Conservation (phyloP, 768 basidiomycete genomes). For the Pilatotrama ljubarskyi region DNA sequence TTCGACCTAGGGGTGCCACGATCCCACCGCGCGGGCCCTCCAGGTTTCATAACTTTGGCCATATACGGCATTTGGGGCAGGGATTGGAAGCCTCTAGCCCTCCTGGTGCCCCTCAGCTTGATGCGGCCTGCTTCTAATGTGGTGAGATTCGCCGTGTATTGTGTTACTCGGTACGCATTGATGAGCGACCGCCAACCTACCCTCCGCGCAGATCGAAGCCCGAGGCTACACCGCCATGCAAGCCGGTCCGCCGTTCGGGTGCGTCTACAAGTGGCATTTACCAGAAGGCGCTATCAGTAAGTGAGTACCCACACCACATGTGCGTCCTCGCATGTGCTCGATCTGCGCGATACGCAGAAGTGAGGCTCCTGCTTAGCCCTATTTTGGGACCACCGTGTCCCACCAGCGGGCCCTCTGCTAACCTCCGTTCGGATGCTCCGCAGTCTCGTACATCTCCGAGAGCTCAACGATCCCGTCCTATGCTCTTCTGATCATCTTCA, state of each 20-base stretch:
- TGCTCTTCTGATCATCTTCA: conserved; percentile 6
- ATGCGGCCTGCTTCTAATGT: background rate
- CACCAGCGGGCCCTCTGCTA: background rate
- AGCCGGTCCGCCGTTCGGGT: conserved; percentile 18
- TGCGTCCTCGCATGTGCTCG: background rate
- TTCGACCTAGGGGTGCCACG: no score
- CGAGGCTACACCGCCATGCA: conserved; percentile 3
- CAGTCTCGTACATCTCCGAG: background rate
- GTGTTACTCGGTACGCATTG: background rate
- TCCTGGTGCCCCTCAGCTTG: conserved; percentile 9
- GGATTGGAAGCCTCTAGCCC: conserved; percentile 16
- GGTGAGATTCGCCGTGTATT: background rate
- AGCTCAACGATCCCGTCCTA: conserved; percentile 1
- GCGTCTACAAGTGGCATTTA: background rate
- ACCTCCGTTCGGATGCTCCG: no score
- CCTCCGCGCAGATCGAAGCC: background rate
- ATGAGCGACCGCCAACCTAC: no score
- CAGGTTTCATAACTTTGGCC: conserved; percentile 2
- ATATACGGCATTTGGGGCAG: conserved; percentile 18
- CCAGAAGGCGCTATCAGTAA: background rate
- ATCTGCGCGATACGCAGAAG: no score
- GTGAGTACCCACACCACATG: background rate
- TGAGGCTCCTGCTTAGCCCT: no score
- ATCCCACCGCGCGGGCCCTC: no score
- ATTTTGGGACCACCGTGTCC: no score